Evolutionary conservation across 2,329 filamentous ascomycete species (phyloP).

Genomic region (Epichloe hybrida): DNA sequence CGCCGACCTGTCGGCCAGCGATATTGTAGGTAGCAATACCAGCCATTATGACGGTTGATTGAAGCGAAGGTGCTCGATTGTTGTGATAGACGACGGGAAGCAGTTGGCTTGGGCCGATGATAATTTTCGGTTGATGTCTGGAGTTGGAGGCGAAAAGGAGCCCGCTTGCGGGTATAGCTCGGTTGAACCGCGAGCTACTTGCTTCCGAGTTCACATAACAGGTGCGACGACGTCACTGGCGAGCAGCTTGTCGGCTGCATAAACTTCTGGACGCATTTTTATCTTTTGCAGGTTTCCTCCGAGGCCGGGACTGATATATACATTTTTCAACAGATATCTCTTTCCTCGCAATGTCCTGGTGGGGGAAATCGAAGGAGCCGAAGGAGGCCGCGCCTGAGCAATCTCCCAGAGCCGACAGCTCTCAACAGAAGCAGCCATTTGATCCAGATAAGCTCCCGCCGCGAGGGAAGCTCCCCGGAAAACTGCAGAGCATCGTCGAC

Average conservation of each 20-base stretch:
- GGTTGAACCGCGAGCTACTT: slow-evolving; percentile 6
- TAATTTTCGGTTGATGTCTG: slow-evolving; percentile 15
- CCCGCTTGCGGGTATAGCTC: slow-evolving; percentile 16
- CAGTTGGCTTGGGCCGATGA: slow-evolving; percentile 6
- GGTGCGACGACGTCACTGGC: slow-evolving; percentile 2
- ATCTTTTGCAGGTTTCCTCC: background rate
- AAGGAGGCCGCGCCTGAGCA: slow-evolving; percentile 13
- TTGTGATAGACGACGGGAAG: background rate
- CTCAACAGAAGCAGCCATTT: slow-evolving; percentile 19
- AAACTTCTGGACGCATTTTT: too few relatives aligned
- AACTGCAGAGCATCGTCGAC: slow-evolving; percentile 45
- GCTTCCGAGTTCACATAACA: background rate
- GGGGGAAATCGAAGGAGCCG: slow-evolving; percentile 24
- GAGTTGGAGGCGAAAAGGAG: slow-evolving; percentile 17
- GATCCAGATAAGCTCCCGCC: slow-evolving; percentile 34
- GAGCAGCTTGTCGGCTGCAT: background rate
- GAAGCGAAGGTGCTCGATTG: slow-evolving; percentile 10
- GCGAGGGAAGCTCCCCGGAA: slow-evolving; percentile 36
- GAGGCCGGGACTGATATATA: background rate
- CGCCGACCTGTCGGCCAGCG: slow-evolving; percentile 45
- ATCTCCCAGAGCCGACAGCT: slow-evolving; percentile 3
- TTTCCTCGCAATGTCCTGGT: slow-evolving; percentile 25
- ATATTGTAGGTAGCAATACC: slow-evolving; percentile 35
- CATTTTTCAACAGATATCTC: background rate
- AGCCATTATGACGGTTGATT: slow-evolving; percentile 21